Base-by-base conservation (phyloP, 2,329 filamentous ascomycete species). In the Aureobasidium musti region DNA sequence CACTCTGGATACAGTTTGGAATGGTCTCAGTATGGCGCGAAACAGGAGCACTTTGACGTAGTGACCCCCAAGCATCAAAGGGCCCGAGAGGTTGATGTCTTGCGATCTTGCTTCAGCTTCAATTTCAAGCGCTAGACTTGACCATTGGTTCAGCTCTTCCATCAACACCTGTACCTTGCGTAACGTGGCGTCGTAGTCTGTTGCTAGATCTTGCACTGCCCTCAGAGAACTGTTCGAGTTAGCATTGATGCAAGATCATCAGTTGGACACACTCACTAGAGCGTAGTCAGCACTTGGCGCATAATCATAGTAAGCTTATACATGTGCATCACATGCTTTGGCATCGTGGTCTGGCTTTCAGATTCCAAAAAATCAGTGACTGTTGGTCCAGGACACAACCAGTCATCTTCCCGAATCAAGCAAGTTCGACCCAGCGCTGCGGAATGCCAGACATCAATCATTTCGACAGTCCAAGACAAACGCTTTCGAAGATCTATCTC, bases 21-120 rank as follows among this genome's bases (percentile, higher is more conserved):
- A 57, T 4, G 53, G 53, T 14, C 53, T 39, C 2, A 57, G 21
- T 39, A 57, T 57, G 7, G 53, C 53, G 21, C 53, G 53, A 28
- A 80, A 91, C 45, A 83, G 89, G 4, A 91, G 88, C 87, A 91
- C 45, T 37, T 63, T 63, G n/a, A 63, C 57, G 10, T 49, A 47
- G 21, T 63, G 57, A 76, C 72, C 33, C 3, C 53, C 53, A 41
- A 57, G 53, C 53, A 57, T n/a, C 33, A 39, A n/a, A 5, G 53
- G 53, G 14, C 53, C 53, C 7, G 53, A 57, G 2, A 43, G 23
- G 14, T 57, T 37, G 14, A 43, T 17, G 6, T 57, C 53, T 43
- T 57, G 35, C 35, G 10, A 26, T 10, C 10, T 23, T 17, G 53
- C 30, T 26, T 43, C 53, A 17, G 33, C 10, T 17, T 57, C 30